Evolutionary conservation across 164 flowering plant species (phyloP), one percentile per base, ranked within the genome.

Genomic region (Tinospora cordifolia): DNA sequence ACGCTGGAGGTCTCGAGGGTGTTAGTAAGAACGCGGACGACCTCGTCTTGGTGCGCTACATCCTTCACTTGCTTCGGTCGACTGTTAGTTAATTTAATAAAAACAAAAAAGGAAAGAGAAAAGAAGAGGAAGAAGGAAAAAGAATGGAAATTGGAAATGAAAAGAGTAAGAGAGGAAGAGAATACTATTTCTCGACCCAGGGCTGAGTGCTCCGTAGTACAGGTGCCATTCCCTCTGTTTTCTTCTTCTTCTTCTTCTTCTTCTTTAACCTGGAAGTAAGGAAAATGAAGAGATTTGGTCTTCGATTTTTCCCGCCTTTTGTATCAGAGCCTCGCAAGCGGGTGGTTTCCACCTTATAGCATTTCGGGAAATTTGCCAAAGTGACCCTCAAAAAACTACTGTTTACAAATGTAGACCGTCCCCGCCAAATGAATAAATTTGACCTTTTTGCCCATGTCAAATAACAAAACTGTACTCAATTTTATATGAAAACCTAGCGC

Each of bases 171-270:
- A 40, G 47, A 9, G 60, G 17, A 39, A 27, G 66, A 46, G 21
- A 1, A 39, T 81, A 94, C 97, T 90, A 94, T 92, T 94, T 92
- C 79, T 94, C 98, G n/a, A 92, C 97, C 99, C 98, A 94, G 58
- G 88, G 99, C 57, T 90, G 98, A 41, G 92, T 88, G 84, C 88
- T 88, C 76, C 77, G 98, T 73, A 86, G 13, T 15, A 89, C 22
- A 46, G 98, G 97, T 84, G 96, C 97, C 98, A 94, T 83, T 44
- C 22, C 21, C 10, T 8, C 58, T 2, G 22, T 51, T 7, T 65
- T n/a, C n/a, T 46, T 57, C 4, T 67, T 47, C 40, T 49, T 66
- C 65, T 12, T 30, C 22, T 64, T 36, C 39, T 63, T 34, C 41
- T 15, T 63, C 17, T 34, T 17, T 39, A 27, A 13, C 8, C 58